Evolutionary conservation across 768 basidiomycete species (phyloP), one percentile per base, ranked within the genome.

Genomic region (Suillus americanus): DNA sequence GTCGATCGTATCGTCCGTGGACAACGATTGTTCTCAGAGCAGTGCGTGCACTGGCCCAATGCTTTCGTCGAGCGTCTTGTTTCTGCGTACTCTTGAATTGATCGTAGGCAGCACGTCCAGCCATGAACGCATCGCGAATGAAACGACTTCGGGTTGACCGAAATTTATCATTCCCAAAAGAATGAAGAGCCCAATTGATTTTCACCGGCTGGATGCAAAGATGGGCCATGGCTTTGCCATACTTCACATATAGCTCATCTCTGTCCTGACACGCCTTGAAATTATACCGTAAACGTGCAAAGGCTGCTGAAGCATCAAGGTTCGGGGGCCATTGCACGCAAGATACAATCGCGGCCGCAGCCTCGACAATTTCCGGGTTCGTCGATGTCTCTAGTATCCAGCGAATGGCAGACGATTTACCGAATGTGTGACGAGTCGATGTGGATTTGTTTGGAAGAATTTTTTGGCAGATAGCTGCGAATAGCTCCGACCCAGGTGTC

Each of bases 311-410:
- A 23, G n/a, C 54, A 37, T 35, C 35, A 35, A 37, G 13, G 0
- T 38, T 37, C 5, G n/a, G 54, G 0, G 13, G n/a, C 54, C 54
- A 56, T 23, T 56, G 13, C n/a, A 56, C 14, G n/a, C 0, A 13
- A 23, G 55, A 14, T 56, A 56, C 8, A 1, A 37, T 56, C 1
- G n/a, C 35, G 8, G 35, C 55, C 3, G 55, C 55, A 56, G 12
- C n/a, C 7, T 56, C 13, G 23, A 37, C 7, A 2, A 37, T 35
- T 14, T 56, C 54, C 1, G n/a, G 35, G n/a, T 37, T 55, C 40
- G 56, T 60, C 10, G 71, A 71, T 5, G 60, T 71, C 25, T 68
- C 66, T 13, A 72, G 61, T 5, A 72, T 43, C 70, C 70, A 71
- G 48, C 53, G 43, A 23, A 70, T 61, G 8, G 67, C 33, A 5